Base-by-base conservation (phyloP, 495 filamentous ascomycete species). In the Patellaria atrata region DNA sequence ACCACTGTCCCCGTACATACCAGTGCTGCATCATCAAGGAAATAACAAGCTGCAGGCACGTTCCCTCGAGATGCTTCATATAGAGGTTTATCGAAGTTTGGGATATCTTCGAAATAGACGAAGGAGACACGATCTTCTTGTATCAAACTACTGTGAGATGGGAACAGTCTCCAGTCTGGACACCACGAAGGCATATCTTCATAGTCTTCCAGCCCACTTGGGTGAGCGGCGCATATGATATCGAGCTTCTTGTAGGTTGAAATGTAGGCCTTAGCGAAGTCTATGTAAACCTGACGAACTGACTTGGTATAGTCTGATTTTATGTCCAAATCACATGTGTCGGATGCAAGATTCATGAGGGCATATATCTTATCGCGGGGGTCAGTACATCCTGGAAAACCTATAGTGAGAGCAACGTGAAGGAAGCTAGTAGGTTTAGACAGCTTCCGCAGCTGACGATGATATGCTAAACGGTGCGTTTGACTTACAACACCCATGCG, bases 191-290 rank as follows among this genome's bases (percentile, higher is more conserved):
- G 27, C 5, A 30, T 16, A 5, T 12, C 12, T 13, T 30, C 5
- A n/a, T n/a, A n/a, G n/a, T n/a, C n/a, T n/a, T 12, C 27, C 12
- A 16, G 5, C 8, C 8, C 8, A 12, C 5, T 13, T 8, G 13
- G 27, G 8, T 30, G 27, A 13, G 27, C 12, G 17, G 27, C 27
- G 27, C 27, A 30, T 5, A 30, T 30, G 13, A 30, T 30, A 16
- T 30, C 27, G 12, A 30, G 27, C 8, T 16, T 30, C 5, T 30
- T 30, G 12, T 12, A 5, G 27, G 13, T n/a, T 5, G 27, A 30
- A 5, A 30, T 16, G 17, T 6, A 30, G 17, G 27, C 27, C 12
- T 30, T 30, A 12, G 12, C 5, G 12, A 30, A 30, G 5, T 30
- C 12, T 8, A 12, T 12, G 27, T 30, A 30, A 5, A 30, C 27